Base-by-base conservation (phyloP, 371 early-diverging fungal species). In the Mucor saturninus region DNA sequence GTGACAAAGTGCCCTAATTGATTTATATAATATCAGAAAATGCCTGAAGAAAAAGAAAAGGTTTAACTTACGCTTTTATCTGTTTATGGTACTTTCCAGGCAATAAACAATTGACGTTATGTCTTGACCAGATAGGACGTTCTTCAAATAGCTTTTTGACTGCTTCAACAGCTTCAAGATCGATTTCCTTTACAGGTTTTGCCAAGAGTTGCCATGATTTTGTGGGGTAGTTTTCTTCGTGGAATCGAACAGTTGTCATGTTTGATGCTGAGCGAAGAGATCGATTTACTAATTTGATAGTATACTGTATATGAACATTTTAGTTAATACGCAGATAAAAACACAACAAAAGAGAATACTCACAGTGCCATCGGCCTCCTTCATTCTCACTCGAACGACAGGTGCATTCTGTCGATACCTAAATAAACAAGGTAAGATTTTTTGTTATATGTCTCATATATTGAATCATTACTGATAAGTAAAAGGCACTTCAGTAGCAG, bases 111-210 rank as follows among this genome's bases (percentile, higher is more conserved):
- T 31, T 26, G 3, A 90, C 13, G 10, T 83, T 86, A 26, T 56
- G 43, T 45, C 84, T 76, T 3, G 83, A 73, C 81, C 86, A 88
- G 32, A 87, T 69, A 46, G 88, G 89, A 8, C 87, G 74, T 26
- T 76, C 56, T 35, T 77, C 73, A 68, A 88, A 87, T 0, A 85
- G 61, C 61, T 75, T 28, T 0, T 26, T 26, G 8, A 57, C 11
- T 1, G 13, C 29, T 13, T 65, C 30, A 15, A 38, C 31, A 1
- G 35, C 26, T 31, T 61, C 54, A 2, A 28, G 21, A 15, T 58
- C 56, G 0, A 21, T 0, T 2, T 40, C 28, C 2, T 35, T 5
- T 28, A 7, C 0, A 28, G 49, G 45, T 30, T 15, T 21, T 35
- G 21, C 15, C 7, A 68, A 35, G 2, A 40, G 59, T 38, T 62